A percentile compares a stretch with the other conserved stretches of the same genome.
phyloP scores from a whole-genome alignment of 768 basidiomycete genomes.

The Tylopilus rubrobrunneus region DNA sequence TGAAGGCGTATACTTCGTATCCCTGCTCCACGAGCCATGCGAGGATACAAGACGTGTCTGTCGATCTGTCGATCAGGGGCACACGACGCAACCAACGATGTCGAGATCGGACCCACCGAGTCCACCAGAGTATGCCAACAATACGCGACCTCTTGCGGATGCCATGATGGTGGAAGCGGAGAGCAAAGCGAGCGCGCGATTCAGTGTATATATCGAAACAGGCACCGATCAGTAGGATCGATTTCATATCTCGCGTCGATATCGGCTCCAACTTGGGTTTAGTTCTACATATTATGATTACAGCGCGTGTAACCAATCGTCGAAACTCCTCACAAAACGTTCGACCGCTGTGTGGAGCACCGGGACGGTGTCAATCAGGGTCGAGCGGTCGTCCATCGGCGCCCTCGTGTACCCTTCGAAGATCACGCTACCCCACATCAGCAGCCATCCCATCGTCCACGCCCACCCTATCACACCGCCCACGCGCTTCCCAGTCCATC shows the following conservation, averaged over 20 bases:
- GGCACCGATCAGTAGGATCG: not conserved
- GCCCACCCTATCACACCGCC: not conserved
- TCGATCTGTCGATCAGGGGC: slow-evolving; percentile 9
- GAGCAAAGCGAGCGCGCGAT: not conserved
- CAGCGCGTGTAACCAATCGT: not conserved
- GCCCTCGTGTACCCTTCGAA: slow-evolving; percentile 1
- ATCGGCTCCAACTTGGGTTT: not conserved
- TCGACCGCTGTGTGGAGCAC: not conserved
- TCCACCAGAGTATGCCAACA: slow-evolving; percentile 97
- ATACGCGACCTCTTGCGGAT: slow-evolving; percentile 69
- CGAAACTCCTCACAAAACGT: not conserved
- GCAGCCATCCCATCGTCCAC: slow-evolving; percentile 1
- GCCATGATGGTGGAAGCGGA: slow-evolving; percentile 11
- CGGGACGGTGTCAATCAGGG: not conserved
- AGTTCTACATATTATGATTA: not conserved
- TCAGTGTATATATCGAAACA: not conserved
- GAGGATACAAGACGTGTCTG: slow-evolving; percentile 97
- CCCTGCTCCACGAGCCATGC: slow-evolving; percentile 98
- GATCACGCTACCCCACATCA: not conserved
- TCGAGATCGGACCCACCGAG: slow-evolving; percentile 61
- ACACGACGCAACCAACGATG: not conserved
- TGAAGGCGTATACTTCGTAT: slow-evolving; percentile 96
- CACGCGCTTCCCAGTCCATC: not conserved
- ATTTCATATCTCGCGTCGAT: not conserved
- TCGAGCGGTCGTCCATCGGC: slow-evolving; percentile 1